These are phyloP conservation scores for Mesembryanthemum crystallinum DNA, from an alignment of 148 eudicot genomes.

Conservation along the genomic window DNA sequence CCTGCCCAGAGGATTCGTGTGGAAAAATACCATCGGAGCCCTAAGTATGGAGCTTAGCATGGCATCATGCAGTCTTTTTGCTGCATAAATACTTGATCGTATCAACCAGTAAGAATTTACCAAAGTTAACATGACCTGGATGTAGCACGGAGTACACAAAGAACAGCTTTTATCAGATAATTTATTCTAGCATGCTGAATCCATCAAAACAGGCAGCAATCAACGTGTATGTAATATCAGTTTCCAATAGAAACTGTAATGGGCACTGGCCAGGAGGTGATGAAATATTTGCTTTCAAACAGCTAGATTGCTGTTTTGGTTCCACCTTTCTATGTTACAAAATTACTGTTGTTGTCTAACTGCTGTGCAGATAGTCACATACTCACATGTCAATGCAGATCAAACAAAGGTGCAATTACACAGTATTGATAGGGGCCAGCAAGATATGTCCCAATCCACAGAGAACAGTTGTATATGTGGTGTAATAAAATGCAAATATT, in stretches of 20 bases:
- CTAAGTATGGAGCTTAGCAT: constrained; percentile 54
- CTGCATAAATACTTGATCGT: constrained; percentile 56
- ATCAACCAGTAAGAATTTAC: constrained; percentile 68
- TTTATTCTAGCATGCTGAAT: neutral
- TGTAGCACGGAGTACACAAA: neutral
- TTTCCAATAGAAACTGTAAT: neutral
- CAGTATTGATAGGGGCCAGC: no score
- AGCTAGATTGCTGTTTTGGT: no score
- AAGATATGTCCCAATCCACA: no score
- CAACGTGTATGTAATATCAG: neutral
- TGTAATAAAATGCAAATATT: neutral
- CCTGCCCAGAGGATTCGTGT: constrained; percentile 66
- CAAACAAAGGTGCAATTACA: no score
- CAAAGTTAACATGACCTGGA: constrained; percentile 61
- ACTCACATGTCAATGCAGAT: no score
- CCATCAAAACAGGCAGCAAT: neutral
- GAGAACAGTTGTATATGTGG: no score
- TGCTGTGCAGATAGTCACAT: no score
- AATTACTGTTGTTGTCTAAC: neutral
- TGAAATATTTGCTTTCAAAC: no score
- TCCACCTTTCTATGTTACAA: neutral
- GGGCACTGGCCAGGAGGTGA: neutral
- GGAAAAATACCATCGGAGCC: constrained; percentile 75
- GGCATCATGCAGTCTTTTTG: constrained; percentile 56
- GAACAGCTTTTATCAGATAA: neutral